These are phyloP conservation scores for Scedosporium apiospermum DNA, from an alignment of 2,329 filamentous ascomycete genomes.

Conservation along the genomic window DNA sequence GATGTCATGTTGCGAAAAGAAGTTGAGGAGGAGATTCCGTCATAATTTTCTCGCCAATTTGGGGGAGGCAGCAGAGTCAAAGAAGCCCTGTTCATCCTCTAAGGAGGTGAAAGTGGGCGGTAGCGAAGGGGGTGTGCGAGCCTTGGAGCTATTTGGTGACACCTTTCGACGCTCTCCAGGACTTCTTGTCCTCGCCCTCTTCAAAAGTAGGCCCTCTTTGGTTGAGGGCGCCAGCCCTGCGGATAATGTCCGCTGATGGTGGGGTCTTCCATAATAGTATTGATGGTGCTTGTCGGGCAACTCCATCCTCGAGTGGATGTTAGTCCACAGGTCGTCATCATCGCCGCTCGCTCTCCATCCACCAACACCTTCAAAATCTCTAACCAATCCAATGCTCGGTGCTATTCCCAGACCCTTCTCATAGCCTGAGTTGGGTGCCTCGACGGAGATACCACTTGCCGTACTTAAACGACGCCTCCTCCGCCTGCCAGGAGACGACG, in stretches of 20 bases:
- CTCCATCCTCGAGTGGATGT: constrained; percentile 42
- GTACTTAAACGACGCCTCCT: constrained; percentile 13
- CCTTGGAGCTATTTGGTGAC: constrained; percentile 38
- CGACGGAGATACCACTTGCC: neutral
- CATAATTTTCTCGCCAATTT: neutral
- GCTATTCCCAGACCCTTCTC: constrained; percentile 30
- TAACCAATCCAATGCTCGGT: constrained; percentile 38
- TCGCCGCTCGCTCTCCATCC: constrained; percentile 42
- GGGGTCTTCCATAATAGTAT: constrained; percentile 14
- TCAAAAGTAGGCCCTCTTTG: neutral
- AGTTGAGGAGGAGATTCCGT: neutral
- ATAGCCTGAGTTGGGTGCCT: constrained; percentile 17
- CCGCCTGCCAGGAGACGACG: constrained; percentile 3
- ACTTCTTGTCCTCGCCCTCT: neutral
- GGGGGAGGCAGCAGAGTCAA: neutral
- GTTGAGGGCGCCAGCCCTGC: neutral
- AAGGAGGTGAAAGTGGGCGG: neutral
- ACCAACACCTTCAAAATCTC: constrained; percentile 51
- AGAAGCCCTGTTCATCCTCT: neutral
- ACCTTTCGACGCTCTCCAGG: constrained; percentile 3
- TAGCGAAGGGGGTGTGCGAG: constrained; percentile 29
- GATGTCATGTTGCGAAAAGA: neutral
- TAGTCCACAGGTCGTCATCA: constrained; percentile 37
- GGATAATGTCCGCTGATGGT: constrained; percentile 34
- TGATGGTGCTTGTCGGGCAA: constrained; percentile 32